A percentile compares a stretch with the other conserved stretches of the same genome.
These are phyloP conservation scores for Daldinia loculata DNA, from an alignment of 495 filamentous ascomycete genomes.

Conservation along the genomic window DNA sequence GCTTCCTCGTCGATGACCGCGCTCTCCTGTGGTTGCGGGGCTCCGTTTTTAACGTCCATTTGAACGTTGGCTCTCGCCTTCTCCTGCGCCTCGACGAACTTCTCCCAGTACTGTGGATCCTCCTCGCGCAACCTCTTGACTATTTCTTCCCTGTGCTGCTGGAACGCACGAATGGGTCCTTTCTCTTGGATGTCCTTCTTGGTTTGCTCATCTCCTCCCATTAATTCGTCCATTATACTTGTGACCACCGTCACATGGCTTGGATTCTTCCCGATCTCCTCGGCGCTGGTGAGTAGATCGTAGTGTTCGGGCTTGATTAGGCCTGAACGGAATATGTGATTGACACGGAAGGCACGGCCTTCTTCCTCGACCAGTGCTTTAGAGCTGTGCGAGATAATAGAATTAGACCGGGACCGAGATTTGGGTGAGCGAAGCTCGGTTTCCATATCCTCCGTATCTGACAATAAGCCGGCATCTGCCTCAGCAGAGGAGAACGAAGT, in stretches of 20 bases:
- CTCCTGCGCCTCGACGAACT: constrained; percentile 72
- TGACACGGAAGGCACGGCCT: constrained; percentile 84
- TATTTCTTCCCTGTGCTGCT: constrained; percentile 63
- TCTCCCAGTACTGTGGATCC: constrained; percentile 68
- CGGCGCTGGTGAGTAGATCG: constrained; percentile 51
- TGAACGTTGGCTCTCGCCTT: constrained; percentile 68
- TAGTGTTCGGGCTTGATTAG: constrained; percentile 58
- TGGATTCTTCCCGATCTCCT: constrained; percentile 62
- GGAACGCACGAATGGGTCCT: constrained; percentile 67
- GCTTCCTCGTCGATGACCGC: constrained; percentile 43
- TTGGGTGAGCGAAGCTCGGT: constrained; percentile 49
- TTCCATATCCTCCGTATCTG: constrained; percentile 52
- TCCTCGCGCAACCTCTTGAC: constrained; percentile 58
- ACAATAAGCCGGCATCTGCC: constrained; percentile 43
- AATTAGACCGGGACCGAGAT: constrained; percentile 72
- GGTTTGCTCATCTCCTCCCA: constrained; percentile 65
- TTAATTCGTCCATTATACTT: constrained; percentile 69
- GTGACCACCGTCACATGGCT: constrained; percentile 65
- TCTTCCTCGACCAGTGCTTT: constrained; percentile 86
- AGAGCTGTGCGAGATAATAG: constrained; percentile 80
- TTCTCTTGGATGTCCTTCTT: constrained; percentile 62
- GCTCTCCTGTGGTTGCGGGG: constrained; percentile 24
- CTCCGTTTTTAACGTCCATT: constrained; percentile 35
- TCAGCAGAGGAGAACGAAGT: constrained; percentile 40
- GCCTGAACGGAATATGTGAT: constrained; percentile 78